phyloP scores from a whole-genome alignment of 75 land plant genomes.

The Pinus tabuliformis region DNA sequence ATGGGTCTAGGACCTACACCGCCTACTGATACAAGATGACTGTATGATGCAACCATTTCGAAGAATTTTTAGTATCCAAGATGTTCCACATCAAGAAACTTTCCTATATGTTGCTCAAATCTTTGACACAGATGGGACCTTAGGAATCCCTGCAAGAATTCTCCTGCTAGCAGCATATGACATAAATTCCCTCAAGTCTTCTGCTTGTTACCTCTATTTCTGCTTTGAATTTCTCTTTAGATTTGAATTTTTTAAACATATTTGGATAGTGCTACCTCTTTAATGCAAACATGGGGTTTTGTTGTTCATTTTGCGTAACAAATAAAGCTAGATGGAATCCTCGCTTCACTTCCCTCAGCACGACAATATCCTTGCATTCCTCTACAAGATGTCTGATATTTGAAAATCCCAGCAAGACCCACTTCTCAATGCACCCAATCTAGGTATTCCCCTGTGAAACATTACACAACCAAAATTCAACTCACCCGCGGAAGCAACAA shows the following conservation, averaged over 20 bases:
- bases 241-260: background rate
- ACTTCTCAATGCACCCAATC: too few species aligned
- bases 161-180: background rate
- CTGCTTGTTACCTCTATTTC: background rate
- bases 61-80: background rate
- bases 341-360: too few species aligned
- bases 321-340: too few species aligned
- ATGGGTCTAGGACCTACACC: background rate
- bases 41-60: background rate
- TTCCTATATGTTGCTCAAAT: background rate
- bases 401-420: too few species aligned
- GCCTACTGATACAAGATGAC: background rate
- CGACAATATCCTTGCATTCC: too few species aligned
- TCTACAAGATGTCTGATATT: too few species aligned
- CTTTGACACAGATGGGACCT: background rate
- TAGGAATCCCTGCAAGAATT: constrained; percentile 1
- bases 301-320: too few species aligned
- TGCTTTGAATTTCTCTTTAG: background rate
- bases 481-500: too few species aligned
- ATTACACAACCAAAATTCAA: too few species aligned
- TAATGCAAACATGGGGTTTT: background rate
- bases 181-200: background rate
- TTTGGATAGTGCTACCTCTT: background rate
- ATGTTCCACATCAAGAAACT: background rate
- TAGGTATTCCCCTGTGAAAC: too few species aligned